Evolutionary conservation across 139 green algal species (phyloP), one percentile per base, ranked within the genome.

Genomic region (Chlorella sp.): DNA sequence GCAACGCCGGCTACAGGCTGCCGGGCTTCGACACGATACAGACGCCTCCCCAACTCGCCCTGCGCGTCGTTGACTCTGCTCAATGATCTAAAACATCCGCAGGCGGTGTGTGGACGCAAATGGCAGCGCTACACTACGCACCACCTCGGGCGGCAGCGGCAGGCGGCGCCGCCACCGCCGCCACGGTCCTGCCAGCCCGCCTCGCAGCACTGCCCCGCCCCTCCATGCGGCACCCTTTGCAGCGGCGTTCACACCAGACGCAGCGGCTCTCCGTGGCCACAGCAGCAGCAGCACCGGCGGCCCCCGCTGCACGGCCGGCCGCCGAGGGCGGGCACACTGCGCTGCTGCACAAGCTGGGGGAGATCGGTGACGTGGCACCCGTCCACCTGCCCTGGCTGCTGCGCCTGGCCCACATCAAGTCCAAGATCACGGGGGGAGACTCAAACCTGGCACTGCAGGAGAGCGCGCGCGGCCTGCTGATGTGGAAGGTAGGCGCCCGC

Each of bases 351-450:
- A 94, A 95, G 3, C 94, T 98, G 36, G 96, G 96, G 15, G 93
- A 94, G 30, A 88, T 98, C 12, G 96, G 96, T 0, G 95, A 96
- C 75, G 91, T 98, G 15, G 36, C 94, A 0, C 83, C 96, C 0
- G 42, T 80, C 7, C 92, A 96, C 71, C 93, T 98, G 92, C 96
- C 96, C 18, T 97, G 91, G 93, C 89, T 98, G 26, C 89, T 98
- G 79, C 94, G 96, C 37, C 90, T 98, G 9, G 93, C 95, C 0
- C 94, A 98, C 86, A 90, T 97, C 39, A 89, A 85, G 84, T 94
- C 64, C 40, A 73, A 34, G 18, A 73, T 83, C 48, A 39, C 85
- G 0, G 92, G 92, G 26, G 90, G 81, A 9, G 94, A 96, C 86
- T 96, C 94, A 4, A 81, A 85, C 22, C 80, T 53, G 28, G 94